Evolutionary conservation across 1,139 yeast genomes (phyloP).

Genomic region (Protomyces inouyei): DNA sequence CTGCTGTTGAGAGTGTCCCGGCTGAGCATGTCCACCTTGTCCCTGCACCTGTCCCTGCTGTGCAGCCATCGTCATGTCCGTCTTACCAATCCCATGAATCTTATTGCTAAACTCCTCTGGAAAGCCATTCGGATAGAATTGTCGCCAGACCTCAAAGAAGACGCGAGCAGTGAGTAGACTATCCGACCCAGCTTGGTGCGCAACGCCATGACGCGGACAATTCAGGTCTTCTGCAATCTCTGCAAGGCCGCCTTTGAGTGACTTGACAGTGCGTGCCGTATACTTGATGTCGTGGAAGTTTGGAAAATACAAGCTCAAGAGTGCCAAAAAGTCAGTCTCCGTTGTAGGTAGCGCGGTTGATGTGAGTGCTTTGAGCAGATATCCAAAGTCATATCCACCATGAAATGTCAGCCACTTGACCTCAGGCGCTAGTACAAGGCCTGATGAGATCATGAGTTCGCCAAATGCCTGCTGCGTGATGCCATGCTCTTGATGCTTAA

Average conservation of each 20-base stretch:
- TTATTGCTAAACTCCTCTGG: constrained; percentile 20
- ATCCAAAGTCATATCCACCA: constrained; percentile 93
- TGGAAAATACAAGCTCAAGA: constrained; percentile 72
- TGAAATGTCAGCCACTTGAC: constrained; percentile 90
- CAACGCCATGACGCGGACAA: constrained; percentile 38
- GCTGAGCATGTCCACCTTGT: neutral
- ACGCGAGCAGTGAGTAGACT: constrained; percentile 49
- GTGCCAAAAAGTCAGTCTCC: constrained; percentile 70
- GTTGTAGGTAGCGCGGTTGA: constrained; percentile 75
- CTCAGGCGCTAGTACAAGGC: constrained; percentile 66
- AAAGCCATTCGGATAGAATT: constrained; percentile 35
- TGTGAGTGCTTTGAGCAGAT: constrained; percentile 69
- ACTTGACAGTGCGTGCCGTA: constrained; percentile 51
- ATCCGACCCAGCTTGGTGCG: constrained; percentile 51
- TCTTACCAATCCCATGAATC: constrained; percentile 24
- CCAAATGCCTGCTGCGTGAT: constrained; percentile 77
- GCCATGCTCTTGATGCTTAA: constrained; percentile 69
- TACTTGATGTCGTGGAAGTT: constrained; percentile 78
- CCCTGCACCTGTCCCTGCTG: constrained; percentile 1
- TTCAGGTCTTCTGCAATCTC: constrained; percentile 51
- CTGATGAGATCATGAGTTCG: constrained; percentile 78
- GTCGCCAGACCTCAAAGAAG: constrained; percentile 48
- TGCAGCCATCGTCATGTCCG: neutral
- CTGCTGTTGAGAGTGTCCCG: neutral
- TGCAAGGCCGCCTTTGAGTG: constrained; percentile 40